These are phyloP conservation scores for Alternaria incomplexa DNA, from an alignment of 2,329 filamentous ascomycete genomes.

Conservation along the genomic window DNA sequence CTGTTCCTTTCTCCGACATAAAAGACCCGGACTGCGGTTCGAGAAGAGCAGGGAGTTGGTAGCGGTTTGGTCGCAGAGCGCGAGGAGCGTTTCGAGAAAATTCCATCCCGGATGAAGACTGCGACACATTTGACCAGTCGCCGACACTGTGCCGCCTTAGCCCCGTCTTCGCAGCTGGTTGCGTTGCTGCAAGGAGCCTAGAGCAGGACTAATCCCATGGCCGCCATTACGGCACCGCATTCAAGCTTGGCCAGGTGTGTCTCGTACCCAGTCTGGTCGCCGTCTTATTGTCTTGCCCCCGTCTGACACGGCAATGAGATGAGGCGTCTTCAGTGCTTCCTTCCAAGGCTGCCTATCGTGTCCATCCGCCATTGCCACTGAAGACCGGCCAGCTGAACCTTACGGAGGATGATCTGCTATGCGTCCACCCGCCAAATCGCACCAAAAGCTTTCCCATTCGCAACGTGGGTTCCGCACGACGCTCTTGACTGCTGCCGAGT, in stretches of 20 bases:
- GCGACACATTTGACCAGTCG: background rate
- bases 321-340: background rate
- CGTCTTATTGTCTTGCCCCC: background rate
- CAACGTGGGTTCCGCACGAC: background rate
- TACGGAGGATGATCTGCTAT: background rate
- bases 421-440: background rate
- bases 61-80: background rate
- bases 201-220: background rate
- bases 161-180: background rate
- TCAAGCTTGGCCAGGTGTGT: background rate
- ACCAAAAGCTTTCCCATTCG: background rate
- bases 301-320: background rate
- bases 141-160: background rate
- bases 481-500: background rate
- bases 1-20: background rate
- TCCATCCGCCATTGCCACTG: background rate
- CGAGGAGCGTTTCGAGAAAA: background rate
- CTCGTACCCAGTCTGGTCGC: background rate
- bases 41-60: background rate
- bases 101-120: background rate
- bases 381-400: background rate
- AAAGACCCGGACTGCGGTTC: background rate
- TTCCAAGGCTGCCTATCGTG: background rate
- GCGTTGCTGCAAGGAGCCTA: background rate
- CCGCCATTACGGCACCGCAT: background rate